Evolutionary conservation across 768 basidiomycete genomes (phyloP), one percentile per base, ranked within the genome.

Genomic region (Boletus vermiculosoides): DNA sequence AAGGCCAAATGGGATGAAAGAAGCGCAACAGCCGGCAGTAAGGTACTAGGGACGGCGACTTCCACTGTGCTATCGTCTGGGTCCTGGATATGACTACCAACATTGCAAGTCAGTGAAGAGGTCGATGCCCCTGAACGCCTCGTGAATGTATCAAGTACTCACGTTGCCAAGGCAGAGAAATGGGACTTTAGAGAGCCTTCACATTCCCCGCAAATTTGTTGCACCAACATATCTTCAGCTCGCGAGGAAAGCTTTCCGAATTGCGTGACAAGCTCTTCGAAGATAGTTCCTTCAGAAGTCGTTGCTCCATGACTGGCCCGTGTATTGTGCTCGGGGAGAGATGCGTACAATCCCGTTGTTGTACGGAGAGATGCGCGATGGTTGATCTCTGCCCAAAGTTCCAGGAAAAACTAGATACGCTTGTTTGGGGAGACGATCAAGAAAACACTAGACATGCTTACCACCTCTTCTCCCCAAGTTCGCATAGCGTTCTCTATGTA

Each of bases 381-480:
- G 59, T 82, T 83, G 62, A 94, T 90, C 63, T 92, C 91, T 13
- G 82, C 74, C 88, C 89, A 94, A 33, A 99, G 73, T 69, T 97
- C 92, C 16, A 99, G 76, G 77, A 96, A 98, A 74, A 94, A 94
- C 94, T 97, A 65, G 28, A 45, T 52, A 34, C 41, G 50, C 52
- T 46, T 58, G 39, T 34, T 45, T 50, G 46, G 12, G 58, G n/a
- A 20, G 45, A 44, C 11, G 31, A 34, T 18, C 13, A 22, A 45
- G 45, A 53, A 42, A 50, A 55, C 12, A 49, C 41, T 34, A 50
- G 58, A n/a, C 40, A 31, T 34, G 63, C 88, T 64, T 58, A 97
- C 95, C 68, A 90, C 61, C 44, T 98, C 94, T 71, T 99, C 96
- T 25, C 88, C 88, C 95, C 95, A 98, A 6, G 70, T 72, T 50